Evolutionary conservation across 1,284 basidiomycete species (phyloP).

Genomic region (Cutaneotrichosporon dermatis): DNA sequence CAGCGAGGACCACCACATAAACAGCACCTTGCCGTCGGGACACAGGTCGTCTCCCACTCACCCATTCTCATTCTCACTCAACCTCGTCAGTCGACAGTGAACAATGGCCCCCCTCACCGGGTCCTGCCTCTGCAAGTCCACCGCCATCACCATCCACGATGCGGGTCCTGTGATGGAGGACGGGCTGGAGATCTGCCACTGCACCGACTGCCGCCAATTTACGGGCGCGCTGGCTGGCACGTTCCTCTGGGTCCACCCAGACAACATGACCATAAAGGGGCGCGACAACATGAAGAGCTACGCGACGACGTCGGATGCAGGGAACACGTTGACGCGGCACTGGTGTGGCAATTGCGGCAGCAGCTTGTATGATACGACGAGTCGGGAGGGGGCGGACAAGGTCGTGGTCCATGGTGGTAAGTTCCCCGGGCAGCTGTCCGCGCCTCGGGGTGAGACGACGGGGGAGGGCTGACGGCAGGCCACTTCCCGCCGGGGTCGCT

Average conservation of each 20-base stretch:
- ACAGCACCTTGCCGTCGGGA: too few species aligned
- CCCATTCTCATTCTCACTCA: too few species aligned
- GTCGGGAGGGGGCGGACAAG: background rate
- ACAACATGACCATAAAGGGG: background rate
- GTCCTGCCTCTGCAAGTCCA: background rate
- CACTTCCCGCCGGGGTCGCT: background rate
- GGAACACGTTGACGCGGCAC: background rate
- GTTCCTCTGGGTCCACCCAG: background rate
- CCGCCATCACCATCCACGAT: background rate
- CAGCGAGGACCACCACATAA: too few species aligned
- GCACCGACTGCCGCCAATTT: slow-evolving; percentile 2
- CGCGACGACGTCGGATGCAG: background rate
- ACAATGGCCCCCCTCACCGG: background rate
- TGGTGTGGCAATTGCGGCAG: background rate
- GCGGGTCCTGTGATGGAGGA: background rate
- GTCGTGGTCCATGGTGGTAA: background rate
- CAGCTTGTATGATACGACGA: background rate
- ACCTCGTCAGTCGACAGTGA: too few species aligned
- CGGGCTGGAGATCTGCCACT: slow-evolving; percentile 1
- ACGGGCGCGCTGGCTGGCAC: background rate
- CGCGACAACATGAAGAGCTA: background rate
- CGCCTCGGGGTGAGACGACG: background rate
- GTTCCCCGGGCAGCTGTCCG: background rate
- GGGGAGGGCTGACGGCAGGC: background rate
- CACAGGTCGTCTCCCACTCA: too few species aligned